Conservation (phyloP, 2,329 filamentous ascomycete species). For the Trichophyton equinum region DNA sequence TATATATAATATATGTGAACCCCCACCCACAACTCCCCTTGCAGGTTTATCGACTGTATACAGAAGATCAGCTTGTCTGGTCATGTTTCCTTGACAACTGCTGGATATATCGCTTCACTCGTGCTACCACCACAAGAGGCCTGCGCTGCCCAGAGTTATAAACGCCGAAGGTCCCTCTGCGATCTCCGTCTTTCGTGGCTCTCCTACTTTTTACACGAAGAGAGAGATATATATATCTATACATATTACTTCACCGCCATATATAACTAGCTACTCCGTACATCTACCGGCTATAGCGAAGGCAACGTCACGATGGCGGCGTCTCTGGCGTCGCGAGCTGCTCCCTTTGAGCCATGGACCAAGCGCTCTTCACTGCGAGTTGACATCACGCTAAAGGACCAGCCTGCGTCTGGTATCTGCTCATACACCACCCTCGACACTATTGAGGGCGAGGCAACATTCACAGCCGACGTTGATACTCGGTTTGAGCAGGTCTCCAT, state of each 20-base stretch:
- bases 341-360: constrained; percentile 5
- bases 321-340: background rate
- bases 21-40: background rate
- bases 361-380: constrained; percentile 4
- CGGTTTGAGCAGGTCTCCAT: constrained; percentile 21
- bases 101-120: background rate
- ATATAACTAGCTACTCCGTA: too few species aligned
- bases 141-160: background rate
- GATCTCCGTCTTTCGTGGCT: background rate
- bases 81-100: background rate
- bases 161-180: background rate
- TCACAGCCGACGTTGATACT: constrained; percentile 20
- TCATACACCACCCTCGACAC: constrained; percentile 23
- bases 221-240: too few species aligned
- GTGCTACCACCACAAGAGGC: background rate
- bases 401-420: constrained; percentile 1
- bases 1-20: background rate
- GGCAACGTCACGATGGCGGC: background rate
- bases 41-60: background rate
- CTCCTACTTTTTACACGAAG: background rate
- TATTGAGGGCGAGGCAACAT: constrained; percentile 20
- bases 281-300: background rate
- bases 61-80: background rate
- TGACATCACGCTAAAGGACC: constrained; percentile 7
- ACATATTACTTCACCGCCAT: too few species aligned